Percentiles rank a stretch among this genome's conserved stretches.
Conservation (phyloP, 352 stramenopile species). For the Pythium dissimile region DNA sequence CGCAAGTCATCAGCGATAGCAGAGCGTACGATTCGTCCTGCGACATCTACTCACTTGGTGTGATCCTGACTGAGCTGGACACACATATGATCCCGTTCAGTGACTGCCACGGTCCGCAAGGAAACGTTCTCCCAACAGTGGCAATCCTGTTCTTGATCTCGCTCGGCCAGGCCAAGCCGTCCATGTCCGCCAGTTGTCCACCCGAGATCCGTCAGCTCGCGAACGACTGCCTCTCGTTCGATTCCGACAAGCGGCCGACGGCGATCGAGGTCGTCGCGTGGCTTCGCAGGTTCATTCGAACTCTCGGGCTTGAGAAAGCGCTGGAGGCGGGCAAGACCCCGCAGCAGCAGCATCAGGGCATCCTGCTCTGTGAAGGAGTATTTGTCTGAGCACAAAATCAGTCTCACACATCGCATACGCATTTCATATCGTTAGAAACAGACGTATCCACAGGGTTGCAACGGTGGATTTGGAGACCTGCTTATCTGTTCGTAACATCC, state of each 20-base stretch:
- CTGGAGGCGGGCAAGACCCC: constrained; percentile 6
- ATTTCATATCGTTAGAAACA: no score
- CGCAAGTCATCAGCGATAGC: constrained; percentile 11
- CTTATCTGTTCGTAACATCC: no score
- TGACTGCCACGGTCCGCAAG: constrained; percentile 11
- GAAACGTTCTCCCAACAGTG: constrained; percentile 9
- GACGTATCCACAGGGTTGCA: no score
- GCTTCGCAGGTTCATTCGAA: constrained; percentile 12
- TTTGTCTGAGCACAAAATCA: not conserved
- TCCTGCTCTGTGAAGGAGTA: constrained; percentile 7
- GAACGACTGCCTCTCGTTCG: constrained; percentile 12
- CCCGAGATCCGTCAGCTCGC: constrained; percentile 13
- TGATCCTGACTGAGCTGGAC: constrained; percentile 21
- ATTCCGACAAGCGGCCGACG: constrained; percentile 7
- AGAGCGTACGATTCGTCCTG: not conserved
- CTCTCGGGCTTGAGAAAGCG: constrained; percentile 4
- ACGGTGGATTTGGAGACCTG: no score
- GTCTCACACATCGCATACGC: not conserved
- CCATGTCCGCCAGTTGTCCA: constrained; percentile 10
- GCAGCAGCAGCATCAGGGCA: constrained; percentile 4
- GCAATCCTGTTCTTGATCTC: constrained; percentile 11
- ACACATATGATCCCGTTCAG: constrained; percentile 17
- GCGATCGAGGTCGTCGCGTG: constrained; percentile 17
- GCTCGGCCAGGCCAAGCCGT: constrained; percentile 8
- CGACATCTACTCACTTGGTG: constrained; percentile 21